Conservation (phyloP, 129 eudicot genomes). For the Deinandra increscens region DNA sequence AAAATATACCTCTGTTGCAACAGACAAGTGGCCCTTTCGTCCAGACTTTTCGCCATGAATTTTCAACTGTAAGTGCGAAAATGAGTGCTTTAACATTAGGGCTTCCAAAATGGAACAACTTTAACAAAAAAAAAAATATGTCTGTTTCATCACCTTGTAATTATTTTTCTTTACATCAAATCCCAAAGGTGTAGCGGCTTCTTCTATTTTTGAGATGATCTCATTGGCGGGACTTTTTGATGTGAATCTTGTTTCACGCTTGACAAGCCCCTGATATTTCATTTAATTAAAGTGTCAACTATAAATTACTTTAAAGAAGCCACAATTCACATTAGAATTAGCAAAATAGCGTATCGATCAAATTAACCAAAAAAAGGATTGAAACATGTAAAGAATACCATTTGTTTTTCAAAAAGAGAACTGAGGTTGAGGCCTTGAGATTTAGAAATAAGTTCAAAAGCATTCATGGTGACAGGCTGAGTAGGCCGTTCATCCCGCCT, state of each 20-base stretch:
- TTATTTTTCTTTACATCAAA: slow-evolving; percentile 94
- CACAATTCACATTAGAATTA: not conserved
- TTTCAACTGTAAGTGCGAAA: slow-evolving; percentile 58
- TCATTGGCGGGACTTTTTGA: slow-evolving; percentile 79
- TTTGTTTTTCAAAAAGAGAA: slow-evolving; percentile 87
- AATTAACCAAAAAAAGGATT: not conserved
- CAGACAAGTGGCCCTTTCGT: slow-evolving; percentile 89
- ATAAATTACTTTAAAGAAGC: not conserved
- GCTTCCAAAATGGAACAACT: not conserved
- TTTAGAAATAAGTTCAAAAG: slow-evolving; percentile 96
- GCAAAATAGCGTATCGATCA: not conserved
- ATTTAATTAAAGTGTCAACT: not conserved
- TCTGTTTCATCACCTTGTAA: slow-evolving; percentile 55
- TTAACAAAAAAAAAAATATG: too few species aligned
- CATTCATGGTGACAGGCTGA: slow-evolving; percentile 86
- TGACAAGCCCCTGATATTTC: slow-evolving; percentile 73
- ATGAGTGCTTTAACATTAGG: not conserved
- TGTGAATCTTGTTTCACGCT: slow-evolving; percentile 95
- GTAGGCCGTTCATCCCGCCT: slow-evolving; percentile 68
- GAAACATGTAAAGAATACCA: slow-evolving; percentile 43
- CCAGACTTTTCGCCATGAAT: slow-evolving; percentile 93
- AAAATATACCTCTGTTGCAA: slow-evolving; percentile 88
- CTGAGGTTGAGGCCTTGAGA: slow-evolving; percentile 98
- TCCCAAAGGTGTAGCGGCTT: slow-evolving; percentile 86
- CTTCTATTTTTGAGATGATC: slow-evolving; percentile 89